Base-by-base conservation (phyloP, 495 filamentous ascomycete genomes). In the Penicillium goetzii region DNA sequence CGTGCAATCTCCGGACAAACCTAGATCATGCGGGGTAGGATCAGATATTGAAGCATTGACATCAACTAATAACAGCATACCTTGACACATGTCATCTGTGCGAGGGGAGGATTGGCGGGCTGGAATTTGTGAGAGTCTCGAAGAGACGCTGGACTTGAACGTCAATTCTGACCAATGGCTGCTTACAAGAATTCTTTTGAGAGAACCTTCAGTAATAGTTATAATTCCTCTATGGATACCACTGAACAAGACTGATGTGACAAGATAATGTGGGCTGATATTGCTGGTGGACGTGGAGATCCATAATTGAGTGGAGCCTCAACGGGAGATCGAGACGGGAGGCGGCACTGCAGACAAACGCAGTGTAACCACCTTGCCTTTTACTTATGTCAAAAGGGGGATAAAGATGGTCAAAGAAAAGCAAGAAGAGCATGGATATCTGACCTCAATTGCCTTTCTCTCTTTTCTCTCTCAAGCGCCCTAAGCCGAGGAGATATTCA, bases 391-490 rank as follows among this genome's bases (percentile, higher is more conserved):
- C 7, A n/a, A 43, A 43, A 21, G 7, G 17, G 9, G 17, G 9
- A 26, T 6, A 12, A 14, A 49, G 8, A 26, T 3, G 9, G 3
- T 5, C 0, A 12, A 12, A 25, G 8, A 47, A 12, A 19, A 2
- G 19, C 7, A 47, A 12, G 19, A 47, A 8, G 23, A 26, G 2
- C 2, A 1, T 40, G 36, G 14, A 17, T 0, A 40, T 40, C 1
- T 9, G 4, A 26, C 6, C 9, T 11, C 25, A 47, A 26, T 49
- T 49, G 5, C 23, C 1, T 11, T 49, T 9, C 26, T 51, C 47
- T 51, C 26, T 28, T 51, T 51, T 51, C 47, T 32, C n/a, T 50
- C 26, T 15, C 47, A 51, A 51, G 25, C 47, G 47, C 47, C 47
- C 25, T 51, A 51, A 51, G 47, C 25, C 12, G 25, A 51, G 47